Conservation (phyloP, 2,329 filamentous ascomycete genomes). For the Aspergillus terreus region DNA sequence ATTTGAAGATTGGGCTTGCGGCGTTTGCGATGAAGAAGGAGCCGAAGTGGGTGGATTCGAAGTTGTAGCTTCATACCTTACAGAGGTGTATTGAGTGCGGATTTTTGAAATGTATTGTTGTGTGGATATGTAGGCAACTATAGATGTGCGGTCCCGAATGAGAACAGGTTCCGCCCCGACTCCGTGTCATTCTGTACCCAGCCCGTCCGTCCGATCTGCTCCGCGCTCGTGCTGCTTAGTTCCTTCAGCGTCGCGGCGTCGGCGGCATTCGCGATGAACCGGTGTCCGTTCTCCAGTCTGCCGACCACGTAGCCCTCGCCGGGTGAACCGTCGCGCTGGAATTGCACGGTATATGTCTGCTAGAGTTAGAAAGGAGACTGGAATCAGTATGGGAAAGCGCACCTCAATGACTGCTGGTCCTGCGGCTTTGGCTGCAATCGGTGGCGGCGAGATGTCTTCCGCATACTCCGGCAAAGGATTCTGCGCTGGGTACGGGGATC, state of each 20-base stretch:
- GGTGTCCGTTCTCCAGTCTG: constrained; percentile 44
- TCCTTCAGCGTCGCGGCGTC: not conserved
- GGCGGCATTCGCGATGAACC: constrained; percentile 53
- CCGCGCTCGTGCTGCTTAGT: not conserved
- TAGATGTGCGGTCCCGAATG: not conserved
- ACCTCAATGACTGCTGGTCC: not conserved
- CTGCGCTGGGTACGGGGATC: constrained; percentile 44
- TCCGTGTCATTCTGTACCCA: not conserved
- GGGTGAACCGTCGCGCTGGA: constrained; percentile 49
- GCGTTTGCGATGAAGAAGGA: constrained; percentile 72
- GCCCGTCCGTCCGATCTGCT: not conserved
- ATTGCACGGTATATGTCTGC: constrained; percentile 61
- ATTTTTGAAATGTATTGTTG: too few relatives aligned
- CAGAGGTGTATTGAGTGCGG: too few relatives aligned
- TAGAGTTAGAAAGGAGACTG: not conserved
- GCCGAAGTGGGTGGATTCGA: constrained; percentile 66
- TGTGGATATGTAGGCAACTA: not conserved
- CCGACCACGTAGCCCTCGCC: constrained; percentile 51
- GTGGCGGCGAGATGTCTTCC: not conserved
- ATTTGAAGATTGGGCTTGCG: constrained; percentile 77
- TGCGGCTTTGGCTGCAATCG: not conserved
- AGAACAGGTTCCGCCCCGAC: not conserved
- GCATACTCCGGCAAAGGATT: constrained; percentile 24
- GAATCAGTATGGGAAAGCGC: not conserved
- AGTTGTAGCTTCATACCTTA: not conserved